Evolutionary conservation across 169 alveolate genomes (phyloP), one percentile per base, ranked within the genome.

Genomic region (Plasmodium berghei): DNA sequence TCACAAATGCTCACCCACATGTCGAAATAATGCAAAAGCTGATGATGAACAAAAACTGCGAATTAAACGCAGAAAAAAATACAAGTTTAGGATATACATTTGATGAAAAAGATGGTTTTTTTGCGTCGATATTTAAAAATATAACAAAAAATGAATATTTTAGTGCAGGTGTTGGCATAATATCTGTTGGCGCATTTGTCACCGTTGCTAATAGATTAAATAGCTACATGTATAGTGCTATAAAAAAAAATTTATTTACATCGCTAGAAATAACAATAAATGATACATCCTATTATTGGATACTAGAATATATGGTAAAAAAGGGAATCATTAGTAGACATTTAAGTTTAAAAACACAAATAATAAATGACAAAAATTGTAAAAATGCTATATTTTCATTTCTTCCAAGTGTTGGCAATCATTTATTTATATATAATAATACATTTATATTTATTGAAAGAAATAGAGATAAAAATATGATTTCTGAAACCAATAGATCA

Each of bases 281-380:
- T 24, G 96, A 93, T 74, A 88, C 67, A n/a, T 71, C 94, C 34
- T 93, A 93, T 59, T 93, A 89, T 28, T 92, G 95, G 95, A 92
- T 93, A 24, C 59, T 93, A 89, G 94, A 91, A 89, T 93, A 94
- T 93, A 93, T 93, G 4, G 88, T 73, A 9, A 87, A 73, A 8
- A 87, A 87, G 20, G 92, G 92, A 10, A 72, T 87, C 4, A 87
- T 92, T 8, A 63, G 94, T 61, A 89, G 93, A 92, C 92, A 72
- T 34, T 83, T 69, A 34, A 89, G 93, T 64, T 56, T 75, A 70
- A 72, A 74, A 72, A 80, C 89, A 58, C 72, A 73, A 8, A 63
- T 73, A 63, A 49, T 22, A 49, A 73, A 42, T 63, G 92, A 73
- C 20, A 72, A 55, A 54, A 83, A 88, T 83, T 71, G 46, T 18